phyloP scores from a whole-genome alignment of 179 eudicot species.

The Drosera spatulata region DNA sequence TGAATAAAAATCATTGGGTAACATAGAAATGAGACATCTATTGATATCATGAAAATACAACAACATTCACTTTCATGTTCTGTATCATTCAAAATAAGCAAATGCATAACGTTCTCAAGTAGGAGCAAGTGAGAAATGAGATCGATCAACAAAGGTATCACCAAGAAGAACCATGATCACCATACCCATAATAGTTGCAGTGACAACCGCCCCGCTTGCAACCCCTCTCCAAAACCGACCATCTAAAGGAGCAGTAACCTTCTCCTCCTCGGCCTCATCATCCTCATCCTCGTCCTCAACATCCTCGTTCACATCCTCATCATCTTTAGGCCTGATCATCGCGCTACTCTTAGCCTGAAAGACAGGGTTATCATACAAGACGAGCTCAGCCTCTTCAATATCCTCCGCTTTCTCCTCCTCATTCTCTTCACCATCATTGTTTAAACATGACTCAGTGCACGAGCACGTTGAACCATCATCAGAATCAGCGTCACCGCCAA shows the following conservation, averaged over 20 bases:
- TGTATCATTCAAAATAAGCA: no score
- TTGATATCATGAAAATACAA: no score
- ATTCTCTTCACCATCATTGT: neutral
- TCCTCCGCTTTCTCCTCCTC: neutral
- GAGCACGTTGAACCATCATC: constrained; percentile 3
- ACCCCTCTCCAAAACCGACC: neutral
- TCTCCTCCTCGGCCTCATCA: neutral
- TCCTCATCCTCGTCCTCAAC: neutral
- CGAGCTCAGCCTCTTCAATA: neutral
- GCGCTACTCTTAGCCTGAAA: neutral
- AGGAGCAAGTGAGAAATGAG: constrained; percentile 16
- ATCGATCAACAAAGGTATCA: neutral
- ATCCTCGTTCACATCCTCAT: neutral
- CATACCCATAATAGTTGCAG: constrained; percentile 7
- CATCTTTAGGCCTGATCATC: neutral
- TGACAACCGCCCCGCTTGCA: constrained; percentile 5
- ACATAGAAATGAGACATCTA: no score
- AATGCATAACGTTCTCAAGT: constrained; percentile 5
- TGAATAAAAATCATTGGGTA: no score
- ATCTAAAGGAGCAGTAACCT: neutral
- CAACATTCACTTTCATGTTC: no score
- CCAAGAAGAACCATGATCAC: constrained; percentile 1
- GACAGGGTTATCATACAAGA: neutral
- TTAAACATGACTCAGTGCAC: constrained; percentile 4
- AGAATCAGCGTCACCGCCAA: neutral